Evolutionary conservation across 331 rosid species (phyloP), one percentile per base, ranked within the genome.

Genomic region (Prunus yedoensis): DNA sequence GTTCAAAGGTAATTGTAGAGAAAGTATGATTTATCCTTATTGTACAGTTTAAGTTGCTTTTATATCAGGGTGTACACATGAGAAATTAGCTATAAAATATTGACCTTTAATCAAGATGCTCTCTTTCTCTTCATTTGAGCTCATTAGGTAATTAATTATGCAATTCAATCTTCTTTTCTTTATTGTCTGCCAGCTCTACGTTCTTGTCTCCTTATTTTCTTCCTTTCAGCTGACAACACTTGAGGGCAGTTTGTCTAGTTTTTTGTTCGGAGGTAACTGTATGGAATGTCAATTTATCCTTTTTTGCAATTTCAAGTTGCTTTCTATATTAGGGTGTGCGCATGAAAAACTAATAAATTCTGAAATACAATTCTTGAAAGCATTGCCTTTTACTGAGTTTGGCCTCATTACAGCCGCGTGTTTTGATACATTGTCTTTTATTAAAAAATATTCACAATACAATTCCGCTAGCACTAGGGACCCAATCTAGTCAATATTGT

Each of bases 1-100:
- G 85, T 87, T 78, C 86, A 79, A 90, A 89, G 99, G 90, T 90
- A 92, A 91, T 83, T 81, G 58, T 83, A 86, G 87, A 80, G 85
- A 56, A 70, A 83, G 76, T 79, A 83, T 81, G 79, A 66, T 76
- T 72, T 62, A 71, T 70, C 79, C 75, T 78, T 79, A 27, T 80
- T 89, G 96, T 92, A 88, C 84, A 94, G 97, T 85, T 87, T 79
- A 82, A 81, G 76, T 85, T 83, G 60, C 65, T 73, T 75, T 83
- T 78, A 21, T 74, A 66, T 85, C 74, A 61, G 50, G 50, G 32
- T 27, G 60, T 32, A 47, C 50, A 47, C 59, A 46, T 46, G 77
- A 60, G 69, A 47, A 63, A 63, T 27, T 60, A 73, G 16, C 58
- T 65, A 10, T 65, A 65, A 57, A 81, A 79, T 80, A 68, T 75